Evolutionary conservation across 2,329 filamentous ascomycete species (phyloP), one percentile per base, ranked within the genome.

Genomic region (Paecilomyces variotii): DNA sequence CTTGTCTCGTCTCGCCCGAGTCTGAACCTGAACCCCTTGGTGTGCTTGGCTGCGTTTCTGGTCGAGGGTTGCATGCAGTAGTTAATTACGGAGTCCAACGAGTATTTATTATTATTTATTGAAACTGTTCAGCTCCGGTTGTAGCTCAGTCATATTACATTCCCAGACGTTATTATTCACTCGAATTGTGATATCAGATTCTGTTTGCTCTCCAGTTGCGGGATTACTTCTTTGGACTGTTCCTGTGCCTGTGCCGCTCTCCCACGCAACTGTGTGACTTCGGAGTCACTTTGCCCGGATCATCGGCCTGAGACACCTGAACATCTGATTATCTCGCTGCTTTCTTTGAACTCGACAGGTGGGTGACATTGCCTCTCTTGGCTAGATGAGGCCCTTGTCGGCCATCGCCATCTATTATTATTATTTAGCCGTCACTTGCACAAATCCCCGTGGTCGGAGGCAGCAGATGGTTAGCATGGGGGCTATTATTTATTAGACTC

Each of bases 391-490:
- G 24, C 12, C 12, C 27, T 52, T 28, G 12, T 28, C 24, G 12
- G 11, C 11, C 50, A 52, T 52, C 24, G 50, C 50, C 24, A 45
- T 19, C 19, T 19, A 19, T 19, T 19, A 19, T 19, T 19, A 19
- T 19, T 19, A 19, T 14, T 19, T n/a, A 45, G n/a, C 39, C 12
- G 14, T 45, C 35, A 45, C 35, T 19, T 59, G 61, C 58, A 61
- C 62, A 61, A 32, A 32, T 53, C 53, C 24, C 24, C 56, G 55
- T 57, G 57, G 63, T 60, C 59, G 60, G 63, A 63, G 55, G 56
- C 56, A 54, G 58, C 51, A 45, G 25, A 56, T 39, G 56, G 55
- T 28, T 58, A 50, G 32, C 11, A 35, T 50, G 57, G 59, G 59
- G 61, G 59, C 61, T 58, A 60, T 55, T n/a, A 19, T 19, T 19